Base-by-base conservation (phyloP, 768 basidiomycete species). In the Tulasnella sp. region DNA sequence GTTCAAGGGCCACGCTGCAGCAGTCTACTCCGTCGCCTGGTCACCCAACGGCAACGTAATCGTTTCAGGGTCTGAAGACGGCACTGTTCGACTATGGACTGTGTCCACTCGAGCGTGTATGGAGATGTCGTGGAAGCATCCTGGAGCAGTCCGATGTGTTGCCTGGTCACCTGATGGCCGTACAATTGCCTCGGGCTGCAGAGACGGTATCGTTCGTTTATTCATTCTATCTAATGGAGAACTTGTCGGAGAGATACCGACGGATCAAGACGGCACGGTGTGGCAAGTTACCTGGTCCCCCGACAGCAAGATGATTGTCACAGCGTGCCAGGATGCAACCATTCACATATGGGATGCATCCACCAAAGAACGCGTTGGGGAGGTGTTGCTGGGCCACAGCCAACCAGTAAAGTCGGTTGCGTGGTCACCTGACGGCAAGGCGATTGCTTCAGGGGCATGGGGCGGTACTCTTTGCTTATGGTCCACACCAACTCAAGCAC, bases 341-440 rank as follows among this genome's bases (percentile, higher is more conserved):
- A 71, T 76, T 43, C 69, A 74, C 41, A 69, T 76, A 0, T 76
- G 75, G 75, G 22, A 51, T 29, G 49, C 25, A 21, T 27, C 11
- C 9, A 27, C 49, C 2, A 27, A 27, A 25, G 49, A 8, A 51
- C 19, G 22, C 22, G 29, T 51, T 29, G 22, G 22, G 27, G 49
- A 51, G 49, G 8, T 17, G 7, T n/a, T 27, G 1, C 22, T 19
- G 10, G 49, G 25, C 2, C 21, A 7, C 7, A 15, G 29, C 34
- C 0, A 21, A 1, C 9, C 49, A 34, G 49, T 24, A 7, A 2
- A 29, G 27, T 51, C 22, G 22, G 49, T 51, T 25, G 49, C 49
- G 21, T 51, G 27, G 27, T 51, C 49, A 29, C 49, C 7, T 1
- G 27, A 25, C 12, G 24, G 24, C 24, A 29, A 24, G 15, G 10